Base-by-base conservation (phyloP, 192 early-diverging fungal species). In the Coemansia sp. region DNA sequence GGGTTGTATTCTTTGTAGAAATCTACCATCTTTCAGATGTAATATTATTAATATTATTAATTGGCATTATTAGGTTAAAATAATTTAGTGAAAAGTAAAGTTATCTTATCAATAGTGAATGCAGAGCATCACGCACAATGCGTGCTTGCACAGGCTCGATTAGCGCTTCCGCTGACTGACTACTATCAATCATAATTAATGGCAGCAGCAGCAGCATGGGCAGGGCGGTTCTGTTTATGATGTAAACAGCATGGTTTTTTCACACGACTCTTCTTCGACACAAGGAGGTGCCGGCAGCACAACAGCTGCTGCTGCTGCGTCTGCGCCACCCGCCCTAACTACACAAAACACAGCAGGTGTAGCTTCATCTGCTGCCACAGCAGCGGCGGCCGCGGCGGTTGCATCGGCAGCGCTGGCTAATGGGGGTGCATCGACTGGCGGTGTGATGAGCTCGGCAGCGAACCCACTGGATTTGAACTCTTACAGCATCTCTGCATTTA, bases 401-500 rank as follows among this genome's bases (percentile, higher is more conserved):
- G n/a, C n/a, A n/a, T n/a, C n/a, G n/a, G n/a, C n/a, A n/a, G n/a
- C n/a, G n/a, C n/a, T n/a, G n/a, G n/a, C n/a, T n/a, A n/a, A n/a
- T n/a, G n/a, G n/a, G n/a, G n/a, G n/a, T n/a, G n/a, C n/a, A n/a
- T n/a, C n/a, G n/a, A n/a, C n/a, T n/a, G n/a, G n/a, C n/a, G 48
- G 7, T 22, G 28, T 23, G 52, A 39, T 0, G 27, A 11, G 3
- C n/a, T 32, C 49, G 4, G 33, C 30, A 20, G 22, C 33, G 14
- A 65, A 46, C n/a, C 39, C 50, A 17, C 53, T 62, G 8, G 72
- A 75, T 26, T 14, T 68, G 41, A 64, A 56, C 32, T 38, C 71
- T 2, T 74, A 75, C 45, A 75, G 65, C 27, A 60, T 75, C n/a
- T 75, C 72, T 32, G 64, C 72, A 11, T 62, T 75, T 29, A 75